Conservation (phyloP, 177 flowering plant genomes). For the Tripterygium wilfordii region DNA sequence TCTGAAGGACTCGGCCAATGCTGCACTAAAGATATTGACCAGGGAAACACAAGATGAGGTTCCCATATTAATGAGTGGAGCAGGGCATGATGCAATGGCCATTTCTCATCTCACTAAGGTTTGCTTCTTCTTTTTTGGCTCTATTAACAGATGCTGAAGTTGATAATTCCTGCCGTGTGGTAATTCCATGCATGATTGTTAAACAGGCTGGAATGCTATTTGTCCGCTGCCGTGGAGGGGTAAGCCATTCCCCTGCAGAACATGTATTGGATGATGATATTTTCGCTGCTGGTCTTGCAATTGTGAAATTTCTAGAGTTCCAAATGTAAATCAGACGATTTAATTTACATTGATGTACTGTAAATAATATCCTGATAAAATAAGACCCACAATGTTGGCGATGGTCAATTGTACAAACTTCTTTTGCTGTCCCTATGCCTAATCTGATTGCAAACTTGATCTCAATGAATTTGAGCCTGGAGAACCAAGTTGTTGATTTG, state of each 20-base stretch:
- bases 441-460: too few species aligned
- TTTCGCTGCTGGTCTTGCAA: conserved; percentile 87
- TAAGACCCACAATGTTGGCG: too few species aligned
- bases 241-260: conserved; percentile 94
- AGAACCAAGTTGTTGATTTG: too few species aligned
- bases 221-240: conserved; percentile 95
- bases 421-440: too few species aligned
- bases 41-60: conserved; percentile 59
- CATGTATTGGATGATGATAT: conserved; percentile 85
- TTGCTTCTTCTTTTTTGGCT: too few species aligned
- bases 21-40: conserved; percentile 53
- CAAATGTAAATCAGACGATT: conserved; percentile 31
- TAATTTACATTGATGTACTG: too few species aligned
- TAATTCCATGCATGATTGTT: conserved; percentile 6
- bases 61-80: conserved; percentile 95
- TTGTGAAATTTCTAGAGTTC: conserved; percentile 61
- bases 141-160: too few species aligned
- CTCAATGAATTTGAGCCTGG: too few species aligned
- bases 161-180: too few species aligned
- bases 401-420: too few species aligned
- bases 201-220: conserved; percentile 89
- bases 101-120: conserved; percentile 95
- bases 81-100: conserved; percentile 99
- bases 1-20: conserved; percentile 58
- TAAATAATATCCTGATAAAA: too few species aligned